A percentile compares a stretch with the other conserved stretches of the same genome.
phyloP scores from a whole-genome alignment of 176 grass and related monocot genomes.

The Guadua angustifolia region DNA sequence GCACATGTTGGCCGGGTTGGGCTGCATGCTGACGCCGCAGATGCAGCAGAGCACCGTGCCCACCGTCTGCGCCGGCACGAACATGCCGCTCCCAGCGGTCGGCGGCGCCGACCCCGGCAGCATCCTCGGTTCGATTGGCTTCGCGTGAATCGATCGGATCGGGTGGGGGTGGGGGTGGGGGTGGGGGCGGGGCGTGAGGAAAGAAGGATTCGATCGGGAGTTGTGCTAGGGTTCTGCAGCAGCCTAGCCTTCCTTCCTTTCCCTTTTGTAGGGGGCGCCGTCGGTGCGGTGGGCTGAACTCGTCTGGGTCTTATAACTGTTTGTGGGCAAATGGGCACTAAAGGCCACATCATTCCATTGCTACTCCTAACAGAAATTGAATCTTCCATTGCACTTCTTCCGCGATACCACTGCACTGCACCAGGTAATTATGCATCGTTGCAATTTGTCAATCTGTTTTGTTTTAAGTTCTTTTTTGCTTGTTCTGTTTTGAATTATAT shows the following conservation, averaged over 20 bases:
- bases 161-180: neutral
- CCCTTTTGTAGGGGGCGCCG: slow-evolving; percentile 28
- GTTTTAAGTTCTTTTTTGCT: slow-evolving; percentile 28
- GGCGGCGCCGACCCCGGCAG: slow-evolving; percentile 57
- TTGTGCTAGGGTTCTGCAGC: slow-evolving; percentile 43
- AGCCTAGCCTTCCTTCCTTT: too few relatives aligned
- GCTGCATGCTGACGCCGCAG: slow-evolving; percentile 82
- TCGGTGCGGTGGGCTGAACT: too few relatives aligned
- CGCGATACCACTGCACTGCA: slow-evolving; percentile 74
- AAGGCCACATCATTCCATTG: slow-evolving; percentile 61
- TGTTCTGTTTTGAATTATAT: slow-evolving; percentile 40
- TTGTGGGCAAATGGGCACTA: slow-evolving; percentile 48
- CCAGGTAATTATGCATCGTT: slow-evolving; percentile 62
- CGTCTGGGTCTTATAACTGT: too few relatives aligned
- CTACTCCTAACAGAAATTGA: slow-evolving; percentile 45
- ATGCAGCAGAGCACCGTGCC: slow-evolving; percentile 94
- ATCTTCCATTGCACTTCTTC: slow-evolving; percentile 75
- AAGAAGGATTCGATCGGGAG: neutral
- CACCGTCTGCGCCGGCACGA: slow-evolving; percentile 77
- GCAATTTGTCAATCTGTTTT: slow-evolving; percentile 37
- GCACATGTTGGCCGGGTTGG: slow-evolving; percentile 96
- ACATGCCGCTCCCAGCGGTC: slow-evolving; percentile 74
- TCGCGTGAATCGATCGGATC: neutral
- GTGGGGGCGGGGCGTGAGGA: neutral
- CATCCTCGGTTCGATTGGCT: neutral